These are phyloP conservation scores for Xylaria arbuscula DNA, from an alignment of 2,329 filamentous ascomycete species.

Conservation along the genomic window DNA sequence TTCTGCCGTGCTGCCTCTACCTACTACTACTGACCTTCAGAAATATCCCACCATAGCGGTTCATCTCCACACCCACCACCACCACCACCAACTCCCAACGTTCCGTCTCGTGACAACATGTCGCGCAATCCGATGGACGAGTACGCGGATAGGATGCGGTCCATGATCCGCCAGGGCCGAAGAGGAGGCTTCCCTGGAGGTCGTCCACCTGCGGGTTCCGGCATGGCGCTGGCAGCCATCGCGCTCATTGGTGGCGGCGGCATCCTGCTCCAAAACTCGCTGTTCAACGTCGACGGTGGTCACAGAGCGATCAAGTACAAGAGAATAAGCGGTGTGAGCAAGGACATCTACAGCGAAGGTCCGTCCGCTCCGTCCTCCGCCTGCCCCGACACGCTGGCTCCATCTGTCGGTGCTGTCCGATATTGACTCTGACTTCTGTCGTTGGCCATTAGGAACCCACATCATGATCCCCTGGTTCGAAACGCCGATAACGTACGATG, in stretches of 20 bases:
- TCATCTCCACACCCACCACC: constrained; percentile 8
- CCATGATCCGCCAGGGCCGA: constrained; percentile 51
- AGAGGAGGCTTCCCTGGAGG: constrained; percentile 56
- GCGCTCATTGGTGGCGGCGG: constrained; percentile 61
- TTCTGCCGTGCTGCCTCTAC: constrained; percentile 17
- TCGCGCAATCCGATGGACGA: constrained; percentile 50
- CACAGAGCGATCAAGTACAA: constrained; percentile 99
- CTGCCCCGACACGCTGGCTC: constrained; percentile 8
- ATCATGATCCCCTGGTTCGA: constrained; percentile 96
- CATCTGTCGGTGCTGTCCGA: background rate
- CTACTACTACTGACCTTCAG: background rate
- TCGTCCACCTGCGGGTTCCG: constrained; percentile 56
- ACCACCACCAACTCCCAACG: background rate
- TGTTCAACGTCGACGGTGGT: constrained; percentile 93
- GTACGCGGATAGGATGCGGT: constrained; percentile 43
- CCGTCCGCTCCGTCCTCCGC: constrained; percentile 41
- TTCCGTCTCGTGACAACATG: constrained; percentile 43
- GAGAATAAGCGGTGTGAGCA: constrained; percentile 89
- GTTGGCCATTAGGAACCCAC: constrained; percentile 76
- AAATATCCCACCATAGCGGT: constrained; percentile 14
- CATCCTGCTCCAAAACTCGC: constrained; percentile 67
- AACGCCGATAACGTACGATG: constrained; percentile 95
- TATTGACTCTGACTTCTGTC: constrained; percentile 35
- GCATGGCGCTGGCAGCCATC: constrained; percentile 56
- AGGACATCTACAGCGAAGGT: constrained; percentile 98